phyloP scores from a whole-genome alignment of 306 rosid species.

The Cotoneaster glaucophyllus region DNA sequence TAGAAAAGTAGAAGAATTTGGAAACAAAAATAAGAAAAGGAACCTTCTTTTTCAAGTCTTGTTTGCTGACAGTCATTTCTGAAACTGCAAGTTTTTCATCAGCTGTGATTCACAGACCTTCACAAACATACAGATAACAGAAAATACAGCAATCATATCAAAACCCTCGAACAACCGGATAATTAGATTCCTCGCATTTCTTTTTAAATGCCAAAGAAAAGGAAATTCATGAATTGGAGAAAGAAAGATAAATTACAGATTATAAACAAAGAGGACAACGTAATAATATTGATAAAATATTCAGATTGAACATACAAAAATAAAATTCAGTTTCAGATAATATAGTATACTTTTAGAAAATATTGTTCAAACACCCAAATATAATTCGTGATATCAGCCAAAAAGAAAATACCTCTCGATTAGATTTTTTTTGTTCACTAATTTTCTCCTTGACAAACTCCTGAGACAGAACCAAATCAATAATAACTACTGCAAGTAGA shows the following conservation, averaged over 20 bases:
- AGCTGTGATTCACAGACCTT: conserved; percentile 25
- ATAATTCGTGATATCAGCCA: no score
- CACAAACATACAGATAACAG: background rate
- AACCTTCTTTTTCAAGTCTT: conserved; percentile 38
- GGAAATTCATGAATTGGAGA: background rate
- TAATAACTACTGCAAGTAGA: no score
- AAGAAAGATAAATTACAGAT: background rate
- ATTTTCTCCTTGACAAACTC: no score
- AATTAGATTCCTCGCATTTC: background rate
- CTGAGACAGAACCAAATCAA: no score
- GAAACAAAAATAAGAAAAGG: background rate
- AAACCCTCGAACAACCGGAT: background rate
- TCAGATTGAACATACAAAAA: background rate
- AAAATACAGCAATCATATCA: background rate
- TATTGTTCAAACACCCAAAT: no score
- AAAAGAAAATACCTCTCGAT: no score
- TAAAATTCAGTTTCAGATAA: background rate
- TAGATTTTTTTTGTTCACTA: no score
- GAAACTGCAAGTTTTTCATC: conserved; percentile 17
- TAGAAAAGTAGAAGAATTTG: background rate
- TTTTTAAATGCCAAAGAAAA: background rate
- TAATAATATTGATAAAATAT: background rate
- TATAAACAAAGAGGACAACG: background rate
- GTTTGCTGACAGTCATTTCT: conserved; percentile 32
- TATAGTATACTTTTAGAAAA: no score